Evolutionary conservation across 2,329 filamentous ascomycete genomes (phyloP).

Genomic region (Xylaria digitata): DNA sequence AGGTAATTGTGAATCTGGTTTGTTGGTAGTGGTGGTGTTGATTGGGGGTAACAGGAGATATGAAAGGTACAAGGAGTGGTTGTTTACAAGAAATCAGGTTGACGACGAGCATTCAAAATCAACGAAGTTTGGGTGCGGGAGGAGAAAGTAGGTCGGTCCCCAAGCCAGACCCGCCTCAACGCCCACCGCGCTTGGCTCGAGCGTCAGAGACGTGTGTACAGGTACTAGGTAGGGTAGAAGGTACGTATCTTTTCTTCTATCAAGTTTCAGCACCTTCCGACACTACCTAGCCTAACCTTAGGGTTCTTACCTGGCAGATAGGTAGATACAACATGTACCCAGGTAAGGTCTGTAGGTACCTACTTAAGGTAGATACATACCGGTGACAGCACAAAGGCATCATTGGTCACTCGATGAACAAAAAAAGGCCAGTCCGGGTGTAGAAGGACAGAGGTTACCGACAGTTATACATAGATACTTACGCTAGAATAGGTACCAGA

Average conservation of each 20-base stretch:
- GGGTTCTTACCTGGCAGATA: too few relatives aligned
- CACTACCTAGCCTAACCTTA: slow-evolving; percentile 17
- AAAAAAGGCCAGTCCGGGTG: slow-evolving; percentile 14
- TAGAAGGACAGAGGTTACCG: slow-evolving; percentile 19
- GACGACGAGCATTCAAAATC: slow-evolving; percentile 48
- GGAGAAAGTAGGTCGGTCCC: slow-evolving; percentile 38
- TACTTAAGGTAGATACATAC: neutral
- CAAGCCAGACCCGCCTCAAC: slow-evolving; percentile 35
- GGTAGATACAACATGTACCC: too few relatives aligned
- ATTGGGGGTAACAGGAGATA: slow-evolving; percentile 31
- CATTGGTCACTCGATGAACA: slow-evolving; percentile 32
- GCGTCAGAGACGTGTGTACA: slow-evolving; percentile 30
- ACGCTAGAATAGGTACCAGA: slow-evolving; percentile 21
- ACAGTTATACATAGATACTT: slow-evolving; percentile 14
- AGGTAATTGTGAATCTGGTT: slow-evolving; percentile 6
- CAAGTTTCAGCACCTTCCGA: slow-evolving; percentile 25
- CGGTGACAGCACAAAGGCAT: slow-evolving; percentile 38
- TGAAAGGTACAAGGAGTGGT: slow-evolving; percentile 43
- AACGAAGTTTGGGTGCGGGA: slow-evolving; percentile 44
- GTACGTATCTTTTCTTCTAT: slow-evolving; percentile 30
- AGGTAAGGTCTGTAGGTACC: too few relatives aligned
- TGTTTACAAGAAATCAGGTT: slow-evolving; percentile 46
- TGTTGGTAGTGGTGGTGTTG: slow-evolving; percentile 26
- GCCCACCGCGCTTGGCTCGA: slow-evolving; percentile 36
- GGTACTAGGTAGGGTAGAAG: neutral